phyloP scores from a whole-genome alignment of 1,284 basidiomycete genomes.

The Pholiota adiposa region DNA sequence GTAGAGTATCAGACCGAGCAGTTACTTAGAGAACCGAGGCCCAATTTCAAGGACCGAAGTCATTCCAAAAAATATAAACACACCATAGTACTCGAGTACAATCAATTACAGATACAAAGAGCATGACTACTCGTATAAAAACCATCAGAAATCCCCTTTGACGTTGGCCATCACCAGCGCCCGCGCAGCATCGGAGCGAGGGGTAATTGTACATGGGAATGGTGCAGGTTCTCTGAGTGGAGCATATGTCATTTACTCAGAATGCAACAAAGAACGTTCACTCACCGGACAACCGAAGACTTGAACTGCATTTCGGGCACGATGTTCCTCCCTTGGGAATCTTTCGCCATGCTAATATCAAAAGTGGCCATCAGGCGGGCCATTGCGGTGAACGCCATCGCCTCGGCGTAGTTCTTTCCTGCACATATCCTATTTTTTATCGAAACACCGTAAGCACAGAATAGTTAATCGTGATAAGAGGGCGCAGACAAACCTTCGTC shows the following conservation, averaged over 20 bases:
- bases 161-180: slow-evolving; percentile 14
- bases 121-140: too few relatives aligned
- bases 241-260: neutral
- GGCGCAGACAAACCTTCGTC: slow-evolving; percentile 18
- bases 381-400: slow-evolving; percentile 25
- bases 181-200: slow-evolving; percentile 17
- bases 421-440: slow-evolving; percentile 22
- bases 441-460: neutral
- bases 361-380: slow-evolving; percentile 21
- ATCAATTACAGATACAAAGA: too few relatives aligned
- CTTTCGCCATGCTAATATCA: slow-evolving; percentile 19
- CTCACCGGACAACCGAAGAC: slow-evolving; percentile 25
- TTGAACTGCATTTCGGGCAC: slow-evolving; percentile 24
- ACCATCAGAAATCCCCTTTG: neutral
- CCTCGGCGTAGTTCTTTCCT: slow-evolving; percentile 27
- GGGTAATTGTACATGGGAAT: slow-evolving; percentile 19
- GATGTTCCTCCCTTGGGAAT: slow-evolving; percentile 20
- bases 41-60: too few relatives aligned
- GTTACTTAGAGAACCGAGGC: too few relatives aligned
- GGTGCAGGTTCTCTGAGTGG: slow-evolving; percentile 16
- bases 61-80: too few relatives aligned
- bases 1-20: too few relatives aligned
- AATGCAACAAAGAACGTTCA: neutral
- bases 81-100: too few relatives aligned
- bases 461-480: too few relatives aligned